Percentiles rank a stretch among this genome's conserved stretches.
Evolutionary conservation across 192 early-diverging fungal species (phyloP).

Genomic region (Phycomyces nitens): DNA sequence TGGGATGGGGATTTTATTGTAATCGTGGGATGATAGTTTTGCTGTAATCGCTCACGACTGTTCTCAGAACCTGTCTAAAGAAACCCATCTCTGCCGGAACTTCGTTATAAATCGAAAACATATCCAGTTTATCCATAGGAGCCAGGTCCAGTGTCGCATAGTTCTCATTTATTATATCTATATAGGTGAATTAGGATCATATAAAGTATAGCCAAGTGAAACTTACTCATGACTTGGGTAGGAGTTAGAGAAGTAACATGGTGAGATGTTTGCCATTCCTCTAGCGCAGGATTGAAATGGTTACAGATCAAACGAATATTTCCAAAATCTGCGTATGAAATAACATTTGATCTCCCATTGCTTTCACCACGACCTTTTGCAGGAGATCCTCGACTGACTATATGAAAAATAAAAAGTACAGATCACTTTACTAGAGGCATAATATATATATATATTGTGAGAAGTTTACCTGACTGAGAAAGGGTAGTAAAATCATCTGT

Average conservation of each 20-base stretch:
- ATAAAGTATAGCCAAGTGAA: neutral
- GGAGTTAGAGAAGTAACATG: conserved; percentile 25
- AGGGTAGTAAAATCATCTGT: conserved; percentile 21
- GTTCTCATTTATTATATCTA: conserved; percentile 30
- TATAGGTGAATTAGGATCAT: neutral
- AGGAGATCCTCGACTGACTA: neutral
- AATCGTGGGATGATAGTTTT: neutral
- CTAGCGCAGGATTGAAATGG: conserved; percentile 29
- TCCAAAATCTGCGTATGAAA: conserved; percentile 7
- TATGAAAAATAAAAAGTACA: neutral
- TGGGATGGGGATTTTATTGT: too few species aligned
- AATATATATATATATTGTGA: neutral
- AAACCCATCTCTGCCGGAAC: conserved; percentile 34
- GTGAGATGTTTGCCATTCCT: conserved; percentile 27
- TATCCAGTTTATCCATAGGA: conserved; percentile 18
- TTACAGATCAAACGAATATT: conserved; percentile 30
- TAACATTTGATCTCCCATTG: neutral
- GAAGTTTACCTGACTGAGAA: conserved; percentile 19
- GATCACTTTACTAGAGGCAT: neutral
- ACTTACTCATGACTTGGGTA: conserved; percentile 29
- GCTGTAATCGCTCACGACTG: conserved; percentile 25
- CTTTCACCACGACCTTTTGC: neutral
- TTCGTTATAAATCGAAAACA: conserved; percentile 17
- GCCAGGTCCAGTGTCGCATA: conserved; percentile 26
- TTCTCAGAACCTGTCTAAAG: conserved; percentile 29